Percentiles rank a stretch among this genome's conserved stretches.
These are phyloP conservation scores for Dictyostelium gargantuum DNA, from an alignment of 208 protist species.

Conservation along the genomic window DNA sequence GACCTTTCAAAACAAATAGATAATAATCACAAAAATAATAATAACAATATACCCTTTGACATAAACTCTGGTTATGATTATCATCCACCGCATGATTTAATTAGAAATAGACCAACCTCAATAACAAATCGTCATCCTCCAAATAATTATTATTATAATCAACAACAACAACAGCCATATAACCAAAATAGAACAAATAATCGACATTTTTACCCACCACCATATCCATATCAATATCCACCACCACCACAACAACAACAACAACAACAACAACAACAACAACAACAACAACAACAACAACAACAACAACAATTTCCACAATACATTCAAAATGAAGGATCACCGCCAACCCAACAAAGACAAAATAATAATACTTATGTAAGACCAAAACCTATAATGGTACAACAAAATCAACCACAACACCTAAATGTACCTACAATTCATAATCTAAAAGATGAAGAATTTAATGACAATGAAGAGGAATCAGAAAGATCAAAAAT, in stretches of 20 bases:
- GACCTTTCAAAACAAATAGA: neutral
- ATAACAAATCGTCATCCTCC: too few relatives aligned
- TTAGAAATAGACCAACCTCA: neutral
- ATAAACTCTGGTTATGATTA: neutral
- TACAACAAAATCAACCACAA: neutral
- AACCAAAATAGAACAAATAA: neutral
- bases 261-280: neutral
- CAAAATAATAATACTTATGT: neutral
- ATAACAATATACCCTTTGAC: neutral
- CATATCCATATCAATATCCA: neutral
- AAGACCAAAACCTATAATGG: neutral
- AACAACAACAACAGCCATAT: neutral
- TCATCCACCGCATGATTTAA: neutral
- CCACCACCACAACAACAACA: neutral
- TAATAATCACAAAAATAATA: neutral
- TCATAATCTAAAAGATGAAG: neutral
- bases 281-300: neutral
- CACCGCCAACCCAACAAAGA: neutral
- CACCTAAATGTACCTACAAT: neutral
- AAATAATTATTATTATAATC: neutral
- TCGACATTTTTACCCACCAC: neutral
- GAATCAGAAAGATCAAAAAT: neutral
- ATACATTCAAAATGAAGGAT: neutral
- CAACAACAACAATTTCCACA: neutral
- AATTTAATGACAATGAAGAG: neutral